Evolutionary conservation across 116 monocot species (phyloP).

Genomic region (Cymodocea nodosa): DNA sequence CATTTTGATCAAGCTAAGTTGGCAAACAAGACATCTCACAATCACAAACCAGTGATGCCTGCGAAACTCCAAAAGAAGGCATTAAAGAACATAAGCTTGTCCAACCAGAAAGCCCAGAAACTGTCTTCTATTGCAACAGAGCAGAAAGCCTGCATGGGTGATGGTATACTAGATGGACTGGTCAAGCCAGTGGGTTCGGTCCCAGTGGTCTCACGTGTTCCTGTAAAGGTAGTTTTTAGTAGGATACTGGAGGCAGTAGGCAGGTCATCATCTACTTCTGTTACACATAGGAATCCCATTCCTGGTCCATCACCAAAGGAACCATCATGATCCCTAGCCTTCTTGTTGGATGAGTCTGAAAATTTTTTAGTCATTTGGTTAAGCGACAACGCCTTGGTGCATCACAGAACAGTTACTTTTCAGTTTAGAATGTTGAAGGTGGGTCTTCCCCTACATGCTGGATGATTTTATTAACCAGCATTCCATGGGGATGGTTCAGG

Average conservation of each 20-base stretch:
- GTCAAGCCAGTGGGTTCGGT: slow-evolving; percentile 37
- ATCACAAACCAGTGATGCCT: slow-evolving; percentile 1
- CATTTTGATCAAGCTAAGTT: slow-evolving; percentile 11
- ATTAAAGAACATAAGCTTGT: slow-evolving; percentile 30
- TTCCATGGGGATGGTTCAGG: not conserved
- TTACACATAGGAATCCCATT: not conserved
- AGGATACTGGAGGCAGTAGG: slow-evolving; percentile 82
- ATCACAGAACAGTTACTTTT: not conserved
- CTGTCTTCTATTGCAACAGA: slow-evolving; percentile 60
- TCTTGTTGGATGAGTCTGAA: not conserved
- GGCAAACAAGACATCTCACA: slow-evolving; percentile 14
- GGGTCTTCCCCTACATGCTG: slow-evolving; percentile 1
- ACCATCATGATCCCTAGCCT: not conserved
- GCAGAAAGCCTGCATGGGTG: slow-evolving; percentile 12
- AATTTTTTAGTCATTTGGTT: not conserved
- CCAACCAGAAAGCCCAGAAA: slow-evolving; percentile 55
- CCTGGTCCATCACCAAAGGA: not conserved
- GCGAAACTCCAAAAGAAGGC: slow-evolving; percentile 20
- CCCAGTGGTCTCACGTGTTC: slow-evolving; percentile 72
- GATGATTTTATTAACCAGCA: slow-evolving; percentile 2
- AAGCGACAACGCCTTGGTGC: not conserved
- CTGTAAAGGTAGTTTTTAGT: slow-evolving; percentile 80
- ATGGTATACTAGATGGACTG: slow-evolving; percentile 32
- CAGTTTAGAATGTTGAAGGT: not conserved
- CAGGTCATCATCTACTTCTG: slow-evolving; percentile 17